A percentile compares a stretch with the other conserved stretches of the same genome.
Evolutionary conservation across 169 alveolate genomes (phyloP).

Genomic region (Cryptosporidium ryanae): DNA sequence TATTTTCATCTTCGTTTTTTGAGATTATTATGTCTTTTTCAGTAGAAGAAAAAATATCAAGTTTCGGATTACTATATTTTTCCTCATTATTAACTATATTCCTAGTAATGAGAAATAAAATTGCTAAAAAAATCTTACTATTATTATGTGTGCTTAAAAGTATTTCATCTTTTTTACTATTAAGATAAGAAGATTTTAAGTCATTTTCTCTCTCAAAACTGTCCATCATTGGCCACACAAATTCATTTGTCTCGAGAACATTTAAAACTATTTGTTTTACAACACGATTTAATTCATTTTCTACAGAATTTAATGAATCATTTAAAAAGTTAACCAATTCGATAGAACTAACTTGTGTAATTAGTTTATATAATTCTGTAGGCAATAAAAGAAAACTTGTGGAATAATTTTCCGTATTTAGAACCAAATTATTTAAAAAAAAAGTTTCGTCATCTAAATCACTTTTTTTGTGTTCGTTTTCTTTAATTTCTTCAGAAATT

Average conservation of each 20-base stretch:
- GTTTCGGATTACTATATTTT: slow-evolving; percentile 16
- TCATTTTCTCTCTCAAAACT: slow-evolving; percentile 32
- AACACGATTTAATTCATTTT: background rate
- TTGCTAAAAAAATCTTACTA: slow-evolving; percentile 23
- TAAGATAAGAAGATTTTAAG: slow-evolving; percentile 32
- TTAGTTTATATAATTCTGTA: slow-evolving; percentile 34
- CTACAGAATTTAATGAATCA: background rate
- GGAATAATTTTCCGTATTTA: background rate
- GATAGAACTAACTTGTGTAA: slow-evolving; percentile 12
- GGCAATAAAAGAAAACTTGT: slow-evolving; percentile 32
- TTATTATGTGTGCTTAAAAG: background rate
- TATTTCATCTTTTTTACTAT: slow-evolving; percentile 12
- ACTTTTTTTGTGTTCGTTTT: background rate
- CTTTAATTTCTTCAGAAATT: background rate
- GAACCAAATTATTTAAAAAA: background rate
- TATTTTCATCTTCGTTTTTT: slow-evolving; percentile 77
- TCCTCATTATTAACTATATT: background rate
- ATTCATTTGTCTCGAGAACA: slow-evolving; percentile 15
- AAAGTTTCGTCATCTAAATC: slow-evolving; percentile 13
- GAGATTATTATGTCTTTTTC: slow-evolving; percentile 13
- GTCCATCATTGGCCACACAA: slow-evolving; percentile 38
- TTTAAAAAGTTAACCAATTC: slow-evolving; percentile 31
- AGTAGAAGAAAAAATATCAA: slow-evolving; percentile 15
- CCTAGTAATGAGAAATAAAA: slow-evolving; percentile 13
- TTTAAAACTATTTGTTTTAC: slow-evolving; percentile 8